Conservation (phyloP, 345 rosid species). For the Citrus inodora region DNA sequence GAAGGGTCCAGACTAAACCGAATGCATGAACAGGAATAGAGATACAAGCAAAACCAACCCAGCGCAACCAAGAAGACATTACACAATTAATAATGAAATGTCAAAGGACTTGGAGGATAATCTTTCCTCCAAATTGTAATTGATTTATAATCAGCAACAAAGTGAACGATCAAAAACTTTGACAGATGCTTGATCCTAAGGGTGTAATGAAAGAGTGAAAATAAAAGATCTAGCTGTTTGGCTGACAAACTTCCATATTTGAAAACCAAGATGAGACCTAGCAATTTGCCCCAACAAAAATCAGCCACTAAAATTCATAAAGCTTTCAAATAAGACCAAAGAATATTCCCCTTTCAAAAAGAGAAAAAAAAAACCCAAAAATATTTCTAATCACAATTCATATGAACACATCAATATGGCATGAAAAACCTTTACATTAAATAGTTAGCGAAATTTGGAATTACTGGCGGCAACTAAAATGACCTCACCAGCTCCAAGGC, state of each 20-base stretch:
- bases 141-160: not conserved
- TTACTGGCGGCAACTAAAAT: slow-evolving; percentile 13
- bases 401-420: slow-evolving; percentile 4
- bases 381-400: slow-evolving; percentile 14
- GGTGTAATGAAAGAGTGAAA: not conserved
- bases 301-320: slow-evolving; percentile 29
- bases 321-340: slow-evolving; percentile 11
- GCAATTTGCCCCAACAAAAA: slow-evolving; percentile 29
- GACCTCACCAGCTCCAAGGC: slow-evolving; percentile 27
- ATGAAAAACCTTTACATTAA: slow-evolving; percentile 16
- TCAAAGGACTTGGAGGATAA: not conserved
- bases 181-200: not conserved
- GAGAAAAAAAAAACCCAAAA: not conserved
- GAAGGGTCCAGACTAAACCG: too few species aligned
- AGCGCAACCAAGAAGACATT: not conserved
- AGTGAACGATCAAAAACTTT: slow-evolving; percentile 9
- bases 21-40: too few species aligned
- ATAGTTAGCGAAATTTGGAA: slow-evolving; percentile 14
- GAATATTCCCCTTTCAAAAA: slow-evolving; percentile 1
- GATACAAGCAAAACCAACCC: not conserved
- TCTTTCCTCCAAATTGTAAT: not conserved
- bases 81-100: not conserved
- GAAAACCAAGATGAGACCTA: slow-evolving; percentile 18
- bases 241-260: slow-evolving; percentile 15
- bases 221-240: slow-evolving; percentile 6